Evolutionary conservation across 371 early-diverging fungal genomes (phyloP).

Genomic region (Rhizopus delemar): DNA sequence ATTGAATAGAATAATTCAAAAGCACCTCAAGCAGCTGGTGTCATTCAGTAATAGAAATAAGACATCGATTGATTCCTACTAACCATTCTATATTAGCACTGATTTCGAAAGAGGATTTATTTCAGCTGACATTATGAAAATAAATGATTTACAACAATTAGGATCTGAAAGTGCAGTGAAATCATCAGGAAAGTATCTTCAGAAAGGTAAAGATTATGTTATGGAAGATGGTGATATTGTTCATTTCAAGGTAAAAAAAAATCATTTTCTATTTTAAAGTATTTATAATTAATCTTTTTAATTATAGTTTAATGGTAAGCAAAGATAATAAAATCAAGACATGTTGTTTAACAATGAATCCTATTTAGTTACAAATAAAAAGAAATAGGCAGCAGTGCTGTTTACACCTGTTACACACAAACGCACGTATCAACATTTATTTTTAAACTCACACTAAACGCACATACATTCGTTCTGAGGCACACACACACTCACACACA

Average conservation of each 20-base stretch:
- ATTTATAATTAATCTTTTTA: background rate
- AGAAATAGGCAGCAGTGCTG: slow-evolving; percentile 4
- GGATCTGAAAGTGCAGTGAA: slow-evolving; percentile 51
- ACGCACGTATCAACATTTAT: too few relatives aligned
- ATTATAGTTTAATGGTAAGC: slow-evolving; percentile 23
- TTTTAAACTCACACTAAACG: too few relatives aligned
- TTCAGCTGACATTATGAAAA: slow-evolving; percentile 89
- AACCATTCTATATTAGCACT: slow-evolving; percentile 52
- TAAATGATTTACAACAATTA: slow-evolving; percentile 60
- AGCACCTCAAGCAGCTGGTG: slow-evolving; percentile 94
- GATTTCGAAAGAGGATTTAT: slow-evolving; percentile 93
- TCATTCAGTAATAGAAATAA: slow-evolving; percentile 57
- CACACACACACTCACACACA: too few relatives aligned
- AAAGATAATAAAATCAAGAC: too few relatives aligned
- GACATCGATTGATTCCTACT: background rate
- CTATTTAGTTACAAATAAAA: slow-evolving; percentile 15
- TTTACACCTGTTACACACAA: too few relatives aligned
- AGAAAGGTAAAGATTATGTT: slow-evolving; percentile 93
- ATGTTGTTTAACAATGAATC: background rate
- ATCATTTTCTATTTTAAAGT: background rate
- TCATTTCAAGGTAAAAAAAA: slow-evolving; percentile 63
- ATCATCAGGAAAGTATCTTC: slow-evolving; percentile 60
- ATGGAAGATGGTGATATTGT: slow-evolving; percentile 94
- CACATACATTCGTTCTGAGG: too few relatives aligned
- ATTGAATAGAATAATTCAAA: slow-evolving; percentile 63